These are phyloP conservation scores for Panicum hallii DNA, from an alignment of 202 grass and related monocot genomes.

Conservation along the genomic window DNA sequence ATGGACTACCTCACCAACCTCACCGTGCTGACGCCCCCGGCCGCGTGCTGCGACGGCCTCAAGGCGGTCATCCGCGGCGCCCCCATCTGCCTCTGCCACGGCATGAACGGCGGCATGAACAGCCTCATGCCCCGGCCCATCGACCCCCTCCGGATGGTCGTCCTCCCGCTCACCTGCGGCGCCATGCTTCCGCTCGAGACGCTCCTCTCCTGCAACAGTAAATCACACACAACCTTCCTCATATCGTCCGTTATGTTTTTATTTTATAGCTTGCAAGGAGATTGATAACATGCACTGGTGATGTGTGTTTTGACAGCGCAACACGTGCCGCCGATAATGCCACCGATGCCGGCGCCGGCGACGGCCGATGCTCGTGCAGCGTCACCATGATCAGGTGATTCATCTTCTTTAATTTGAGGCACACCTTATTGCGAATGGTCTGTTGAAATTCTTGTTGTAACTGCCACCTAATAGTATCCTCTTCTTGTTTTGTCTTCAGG, in stretches of 20 bases:
- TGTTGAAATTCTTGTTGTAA: not conserved
- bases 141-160: constrained; percentile 14
- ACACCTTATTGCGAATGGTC: not conserved
- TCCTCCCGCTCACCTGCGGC: constrained; percentile 10
- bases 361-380: not conserved
- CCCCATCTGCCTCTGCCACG: constrained; percentile 40
- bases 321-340: constrained; percentile 2
- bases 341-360: not conserved
- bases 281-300: not conserved
- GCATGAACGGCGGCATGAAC: constrained; percentile 28
- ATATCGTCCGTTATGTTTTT: too few relatives aligned
- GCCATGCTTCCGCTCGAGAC: not conserved
- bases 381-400: constrained; percentile 6
- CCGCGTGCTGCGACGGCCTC: constrained; percentile 10
- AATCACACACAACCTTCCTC: not conserved
- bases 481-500: not conserved
- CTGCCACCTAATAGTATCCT: not conserved
- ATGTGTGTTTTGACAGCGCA: not conserved
- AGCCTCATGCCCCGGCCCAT: not conserved
- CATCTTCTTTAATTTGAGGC: not conserved
- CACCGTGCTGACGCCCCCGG: constrained; percentile 6
- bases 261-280: not conserved
- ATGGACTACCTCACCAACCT: constrained; percentile 39
- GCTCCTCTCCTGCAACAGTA: constrained; percentile 19
- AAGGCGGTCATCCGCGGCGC: constrained; percentile 24